phyloP scores from a whole-genome alignment of 2,329 filamentous ascomycete species.

The Alternaria conjuncta region DNA sequence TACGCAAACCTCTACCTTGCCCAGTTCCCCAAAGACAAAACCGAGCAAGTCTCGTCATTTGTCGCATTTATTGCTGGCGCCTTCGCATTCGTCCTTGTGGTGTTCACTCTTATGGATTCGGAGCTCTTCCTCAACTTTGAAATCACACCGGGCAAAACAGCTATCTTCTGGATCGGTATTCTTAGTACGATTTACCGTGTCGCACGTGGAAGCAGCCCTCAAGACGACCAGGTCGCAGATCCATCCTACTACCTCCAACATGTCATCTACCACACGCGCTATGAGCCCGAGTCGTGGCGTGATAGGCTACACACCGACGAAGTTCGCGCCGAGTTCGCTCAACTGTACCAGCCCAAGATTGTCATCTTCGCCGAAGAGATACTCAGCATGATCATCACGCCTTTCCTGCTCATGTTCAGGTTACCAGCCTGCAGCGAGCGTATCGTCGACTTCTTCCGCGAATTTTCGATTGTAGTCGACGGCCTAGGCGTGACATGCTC shows the following conservation, averaged over 20 bases:
- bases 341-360: constrained; percentile 89
- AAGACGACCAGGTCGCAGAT: constrained; percentile 86
- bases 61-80: constrained; percentile 88
- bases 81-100: constrained; percentile 81
- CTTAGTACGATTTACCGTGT: constrained; percentile 84
- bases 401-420: constrained; percentile 85
- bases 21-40: constrained; percentile 96
- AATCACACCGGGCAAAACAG: constrained; percentile 84
- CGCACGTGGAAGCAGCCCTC: constrained; percentile 81
- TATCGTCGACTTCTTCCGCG: constrained; percentile 96
- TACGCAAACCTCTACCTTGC: constrained; percentile 92
- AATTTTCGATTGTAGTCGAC: constrained; percentile 96
- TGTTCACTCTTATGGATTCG: constrained; percentile 85
- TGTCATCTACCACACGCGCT: constrained; percentile 92
- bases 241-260: constrained; percentile 87
- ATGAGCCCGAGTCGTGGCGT: constrained; percentile 88
- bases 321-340: constrained; percentile 87
- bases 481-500: constrained; percentile 96
- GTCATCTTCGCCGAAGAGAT: constrained; percentile 93
- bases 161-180: constrained; percentile 86
- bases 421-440: constrained; percentile 88
- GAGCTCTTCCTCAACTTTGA: constrained; percentile 93
- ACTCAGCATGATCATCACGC: constrained; percentile 88
- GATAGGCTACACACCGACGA: constrained; percentile 91
- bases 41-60: constrained; percentile 81